These are phyloP conservation scores for Citrullus colocynthis DNA, from an alignment of 306 rosid species.

Conservation along the genomic window DNA sequence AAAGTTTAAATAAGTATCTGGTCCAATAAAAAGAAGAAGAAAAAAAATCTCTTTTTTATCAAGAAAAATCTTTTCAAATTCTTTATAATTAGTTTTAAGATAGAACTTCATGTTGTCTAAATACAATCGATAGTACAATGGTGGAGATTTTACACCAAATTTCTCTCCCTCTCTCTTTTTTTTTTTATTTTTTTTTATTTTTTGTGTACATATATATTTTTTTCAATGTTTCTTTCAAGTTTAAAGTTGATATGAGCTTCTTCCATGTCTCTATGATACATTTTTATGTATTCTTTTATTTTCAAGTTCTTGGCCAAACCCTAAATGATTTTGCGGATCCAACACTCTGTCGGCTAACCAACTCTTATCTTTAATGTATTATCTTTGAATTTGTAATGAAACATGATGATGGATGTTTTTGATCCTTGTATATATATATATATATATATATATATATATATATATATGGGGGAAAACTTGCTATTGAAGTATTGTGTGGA, in stretches of 20 bases:
- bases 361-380: not conserved
- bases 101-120: too few species aligned
- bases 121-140: too few species aligned
- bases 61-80: too few species aligned
- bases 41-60: too few species aligned
- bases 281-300: not conserved
- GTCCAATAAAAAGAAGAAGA: too few species aligned
- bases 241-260: not conserved
- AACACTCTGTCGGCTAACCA: not conserved
- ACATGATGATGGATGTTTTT: not conserved
- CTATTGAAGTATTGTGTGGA: not conserved
- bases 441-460: not conserved
- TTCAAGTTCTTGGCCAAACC: not conserved
- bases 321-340: not conserved
- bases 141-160: not conserved
- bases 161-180: not conserved
- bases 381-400: not conserved
- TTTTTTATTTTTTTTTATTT: too few species aligned
- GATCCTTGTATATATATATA: not conserved
- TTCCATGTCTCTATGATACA: not conserved
- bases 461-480: not conserved
- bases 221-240: not conserved
- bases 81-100: too few species aligned
- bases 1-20: too few species aligned
- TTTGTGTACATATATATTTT: too few species aligned